These are phyloP conservation scores for Leccinellum luteum DNA, from an alignment of 768 basidiomycete genomes.

Conservation along the genomic window DNA sequence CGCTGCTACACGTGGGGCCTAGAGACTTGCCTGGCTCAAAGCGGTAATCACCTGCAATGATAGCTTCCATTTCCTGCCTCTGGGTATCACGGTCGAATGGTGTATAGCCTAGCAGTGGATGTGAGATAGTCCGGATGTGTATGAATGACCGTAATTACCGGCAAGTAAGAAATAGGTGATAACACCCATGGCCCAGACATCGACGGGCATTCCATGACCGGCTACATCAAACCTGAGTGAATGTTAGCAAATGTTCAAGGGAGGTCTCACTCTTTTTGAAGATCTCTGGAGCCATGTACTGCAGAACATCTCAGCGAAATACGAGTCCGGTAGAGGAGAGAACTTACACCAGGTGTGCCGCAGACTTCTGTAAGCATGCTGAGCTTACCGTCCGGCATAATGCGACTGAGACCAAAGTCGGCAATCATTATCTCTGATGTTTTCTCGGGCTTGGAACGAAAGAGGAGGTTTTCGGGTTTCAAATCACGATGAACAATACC, in stretches of 20 bases:
- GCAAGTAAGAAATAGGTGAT: conserved; percentile 96
- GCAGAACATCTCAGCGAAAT: conserved; percentile 6
- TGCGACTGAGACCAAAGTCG: conserved; percentile 90
- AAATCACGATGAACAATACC: conserved; percentile 97
- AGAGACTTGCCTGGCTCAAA: conserved; percentile 63
- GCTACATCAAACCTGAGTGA: conserved; percentile 38
- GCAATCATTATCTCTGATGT: conserved; percentile 96
- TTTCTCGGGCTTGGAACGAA: conserved; percentile 77
- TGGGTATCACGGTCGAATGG: conserved; percentile 94
- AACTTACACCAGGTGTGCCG: conserved; percentile 84
- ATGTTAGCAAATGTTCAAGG: neutral
- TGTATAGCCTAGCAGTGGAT: conserved; percentile 65
- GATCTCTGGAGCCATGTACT: conserved; percentile 97
- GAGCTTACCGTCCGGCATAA: conserved; percentile 89
- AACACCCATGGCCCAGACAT: conserved; percentile 97
- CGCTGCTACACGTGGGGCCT: neutral
- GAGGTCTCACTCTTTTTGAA: conserved; percentile 75
- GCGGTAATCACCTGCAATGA: conserved; percentile 88
- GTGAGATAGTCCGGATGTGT: neutral
- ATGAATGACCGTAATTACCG: conserved; percentile 31
- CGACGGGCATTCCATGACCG: conserved; percentile 93
- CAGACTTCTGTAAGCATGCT: conserved; percentile 91
- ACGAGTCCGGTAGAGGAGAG: conserved; percentile 8
- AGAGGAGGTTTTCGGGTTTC: conserved; percentile 97
- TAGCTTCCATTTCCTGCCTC: conserved; percentile 91